Evolutionary conservation across 176 grass and related monocot species (phyloP).

Genomic region (Guadua angustifolia): DNA sequence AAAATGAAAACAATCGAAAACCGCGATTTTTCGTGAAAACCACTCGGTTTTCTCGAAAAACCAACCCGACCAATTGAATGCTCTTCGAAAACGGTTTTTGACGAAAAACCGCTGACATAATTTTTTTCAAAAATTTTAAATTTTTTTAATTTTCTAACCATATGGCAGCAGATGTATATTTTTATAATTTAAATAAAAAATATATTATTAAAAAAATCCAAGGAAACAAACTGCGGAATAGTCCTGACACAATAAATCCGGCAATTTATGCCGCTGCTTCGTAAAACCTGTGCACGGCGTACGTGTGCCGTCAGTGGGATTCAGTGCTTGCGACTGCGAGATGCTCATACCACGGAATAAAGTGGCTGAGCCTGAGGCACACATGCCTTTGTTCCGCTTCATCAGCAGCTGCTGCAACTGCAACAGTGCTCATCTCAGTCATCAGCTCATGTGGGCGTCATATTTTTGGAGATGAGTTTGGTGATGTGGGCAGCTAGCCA

Average conservation of each 20-base stretch:
- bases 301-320: constrained; percentile 1
- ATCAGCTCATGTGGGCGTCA: neutral
- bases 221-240: neutral
- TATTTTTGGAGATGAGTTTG: constrained; percentile 8
- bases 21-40: too few relatives aligned
- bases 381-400: neutral
- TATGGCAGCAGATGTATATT: too few relatives aligned
- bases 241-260: constrained; percentile 8
- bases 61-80: too few relatives aligned
- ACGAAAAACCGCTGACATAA: too few relatives aligned
- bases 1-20: too few relatives aligned
- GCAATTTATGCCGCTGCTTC: neutral
- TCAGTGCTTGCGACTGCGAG: neutral
- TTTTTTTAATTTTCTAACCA: too few relatives aligned
- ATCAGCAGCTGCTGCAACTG: neutral
- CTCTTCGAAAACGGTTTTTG: too few relatives aligned
- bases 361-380: neutral
- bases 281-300: neutral
- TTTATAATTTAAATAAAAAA: too few relatives aligned
- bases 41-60: too few relatives aligned
- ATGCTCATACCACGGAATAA: neutral
- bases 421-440: neutral
- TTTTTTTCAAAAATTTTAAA: too few relatives aligned
- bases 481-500: neutral
- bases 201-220: too few relatives aligned